Evolutionary conservation across 495 filamentous ascomycete genomes (phyloP), one percentile per base, ranked within the genome.

Genomic region (Aspergillus steynii): DNA sequence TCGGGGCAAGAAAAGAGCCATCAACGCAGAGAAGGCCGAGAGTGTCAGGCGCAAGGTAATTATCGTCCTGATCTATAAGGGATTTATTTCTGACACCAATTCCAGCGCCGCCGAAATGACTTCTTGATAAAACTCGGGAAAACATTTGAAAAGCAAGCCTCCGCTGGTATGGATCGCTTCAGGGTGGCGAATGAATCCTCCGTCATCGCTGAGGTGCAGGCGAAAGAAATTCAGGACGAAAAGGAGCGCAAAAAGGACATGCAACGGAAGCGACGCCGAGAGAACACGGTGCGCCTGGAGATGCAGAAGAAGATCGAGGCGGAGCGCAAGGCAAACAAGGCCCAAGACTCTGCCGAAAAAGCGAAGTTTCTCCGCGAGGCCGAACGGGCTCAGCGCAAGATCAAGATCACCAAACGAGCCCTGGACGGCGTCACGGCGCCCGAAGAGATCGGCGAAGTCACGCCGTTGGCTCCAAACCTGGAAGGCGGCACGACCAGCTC

Each of bases 231-330:
- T 7, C 89, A 90, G 58, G 92, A 95, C 53, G 95, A 99, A 71
- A 99, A 98, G 73, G 96, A 98, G 75, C 91, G 96, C 29, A 99
- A 99, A 82, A 99, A 99, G 78, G 95, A 98, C 63, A 96, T 97
- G 90, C 95, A 99, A 69, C 89, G 96, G 28, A 98, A 97, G 77
- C 87, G 95, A 28, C 88, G 95, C n/a, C 86, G 95, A 25, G 95
- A 99, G 71, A 97, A 97, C 76, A 96, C 95, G 10, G 89, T 97
- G 71, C 89, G 90, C 14, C 82, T 87, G 59, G 92, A 94, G 50
- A 85, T 91, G 67, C 88, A 93, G 66, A 94, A 96, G 76, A 90
- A 94, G 63, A 81, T 88, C 9, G 88, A 93, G 61, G 92, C 92
- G 4, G 80, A 96, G 52, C 81, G 86, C 53, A 88, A 88, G 56